Evolutionary conservation across 306 rosid genomes (phyloP).

Genomic region (Begonia loranthoides): DNA sequence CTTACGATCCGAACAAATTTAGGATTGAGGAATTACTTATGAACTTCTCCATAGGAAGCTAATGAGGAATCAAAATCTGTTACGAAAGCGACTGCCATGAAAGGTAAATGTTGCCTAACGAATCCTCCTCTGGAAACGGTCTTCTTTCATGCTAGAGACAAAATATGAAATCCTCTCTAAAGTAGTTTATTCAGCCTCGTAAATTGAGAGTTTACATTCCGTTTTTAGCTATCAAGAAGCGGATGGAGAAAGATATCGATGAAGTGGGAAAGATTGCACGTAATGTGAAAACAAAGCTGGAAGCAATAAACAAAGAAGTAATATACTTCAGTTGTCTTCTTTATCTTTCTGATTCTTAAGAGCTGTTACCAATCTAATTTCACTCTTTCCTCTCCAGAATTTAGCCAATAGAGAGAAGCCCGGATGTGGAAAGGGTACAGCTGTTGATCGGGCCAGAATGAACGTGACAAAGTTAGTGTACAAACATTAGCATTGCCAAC

Average conservation of each 20-base stretch:
- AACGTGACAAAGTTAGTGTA: conserved; percentile 71
- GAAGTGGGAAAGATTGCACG: conserved; percentile 95
- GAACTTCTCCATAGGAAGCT: conserved; percentile 31
- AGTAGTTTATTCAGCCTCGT: neutral
- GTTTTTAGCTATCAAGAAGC: conserved; percentile 78
- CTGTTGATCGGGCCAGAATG: conserved; percentile 83
- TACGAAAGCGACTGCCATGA: conserved; percentile 85
- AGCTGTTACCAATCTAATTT: conserved; percentile 9
- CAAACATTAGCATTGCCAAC: conserved; percentile 4
- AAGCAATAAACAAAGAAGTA: conserved; percentile 83
- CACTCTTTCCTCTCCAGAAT: conserved; percentile 40
- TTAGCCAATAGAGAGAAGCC: conserved; percentile 68
- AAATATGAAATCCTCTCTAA: too few species aligned
- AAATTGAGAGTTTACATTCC: conserved; percentile 4
- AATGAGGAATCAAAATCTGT: conserved; percentile 90
- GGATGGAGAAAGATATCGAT: conserved; percentile 95
- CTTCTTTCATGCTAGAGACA: too few species aligned
- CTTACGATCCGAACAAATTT: neutral
- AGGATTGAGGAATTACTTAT: neutral
- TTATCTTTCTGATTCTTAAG: neutral
- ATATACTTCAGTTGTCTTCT: conserved; percentile 1
- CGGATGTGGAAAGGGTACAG: conserved; percentile 90
- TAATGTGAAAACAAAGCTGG: conserved; percentile 62
- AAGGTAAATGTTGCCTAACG: conserved; percentile 29
- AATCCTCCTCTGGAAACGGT: too few species aligned